These are phyloP conservation scores for Ambrosiella beaveri DNA, from an alignment of 2,329 filamentous ascomycete genomes.

Conservation along the genomic window DNA sequence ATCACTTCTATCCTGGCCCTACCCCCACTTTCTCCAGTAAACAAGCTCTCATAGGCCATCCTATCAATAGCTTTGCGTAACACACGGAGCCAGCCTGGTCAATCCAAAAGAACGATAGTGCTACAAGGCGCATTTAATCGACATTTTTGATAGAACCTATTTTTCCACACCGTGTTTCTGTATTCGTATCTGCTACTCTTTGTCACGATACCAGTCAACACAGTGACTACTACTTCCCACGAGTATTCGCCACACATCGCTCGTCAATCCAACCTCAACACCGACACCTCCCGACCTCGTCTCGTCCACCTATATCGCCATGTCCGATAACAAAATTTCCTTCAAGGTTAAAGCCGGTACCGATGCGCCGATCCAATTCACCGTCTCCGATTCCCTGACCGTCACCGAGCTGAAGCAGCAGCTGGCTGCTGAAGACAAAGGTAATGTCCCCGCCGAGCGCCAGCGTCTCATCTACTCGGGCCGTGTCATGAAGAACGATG, in stretches of 20 bases:
- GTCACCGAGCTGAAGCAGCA: slow-evolving; percentile 81
- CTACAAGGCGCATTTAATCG: neutral
- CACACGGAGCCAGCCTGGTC: neutral
- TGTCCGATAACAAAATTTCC: slow-evolving; percentile 57
- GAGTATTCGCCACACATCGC: neutral
- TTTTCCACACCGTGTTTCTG: neutral
- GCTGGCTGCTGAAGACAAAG: slow-evolving; percentile 63
- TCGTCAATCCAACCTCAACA: slow-evolving; percentile 20
- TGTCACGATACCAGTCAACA: no score
- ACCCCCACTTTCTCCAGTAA: neutral
- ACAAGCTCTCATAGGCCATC: neutral
- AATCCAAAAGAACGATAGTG: neutral
- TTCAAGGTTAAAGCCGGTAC: slow-evolving; percentile 98
- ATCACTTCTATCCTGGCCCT: neutral
- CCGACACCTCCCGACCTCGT: neutral
- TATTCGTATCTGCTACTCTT: neutral
- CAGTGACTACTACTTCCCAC: no score
- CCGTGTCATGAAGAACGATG: slow-evolving; percentile 86
- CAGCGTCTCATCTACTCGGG: slow-evolving; percentile 97
- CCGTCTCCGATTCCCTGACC: slow-evolving; percentile 57
- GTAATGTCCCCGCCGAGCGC: slow-evolving; percentile 71
- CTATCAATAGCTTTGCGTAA: neutral
- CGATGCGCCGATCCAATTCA: slow-evolving; percentile 69
- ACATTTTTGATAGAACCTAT: neutral
- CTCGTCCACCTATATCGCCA: slow-evolving; percentile 26